Percentiles rank a stretch among this genome's conserved stretches.
Conservation (phyloP, 208 protist genomes). For the Trichomonas tenax region DNA sequence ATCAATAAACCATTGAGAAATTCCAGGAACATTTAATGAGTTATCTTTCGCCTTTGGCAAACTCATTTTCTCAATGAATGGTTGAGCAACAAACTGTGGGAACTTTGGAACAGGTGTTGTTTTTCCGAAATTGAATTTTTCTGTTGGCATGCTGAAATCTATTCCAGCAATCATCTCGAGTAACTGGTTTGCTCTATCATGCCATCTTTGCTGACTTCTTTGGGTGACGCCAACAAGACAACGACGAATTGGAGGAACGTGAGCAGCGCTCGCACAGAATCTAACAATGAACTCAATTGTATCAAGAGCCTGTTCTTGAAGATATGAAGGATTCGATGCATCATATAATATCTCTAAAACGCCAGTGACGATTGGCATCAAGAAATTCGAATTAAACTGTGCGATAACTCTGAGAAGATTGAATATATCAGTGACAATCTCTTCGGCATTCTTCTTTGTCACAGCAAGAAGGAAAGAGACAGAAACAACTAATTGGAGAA, state of each 20-base stretch:
- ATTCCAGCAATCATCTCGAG: not conserved
- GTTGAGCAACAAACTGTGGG: not conserved
- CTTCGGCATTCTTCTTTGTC: not conserved
- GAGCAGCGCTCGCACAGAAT: too few relatives aligned
- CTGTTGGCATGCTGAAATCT: not conserved
- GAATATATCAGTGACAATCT: not conserved
- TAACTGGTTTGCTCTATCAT: not conserved
- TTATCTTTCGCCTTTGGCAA: not conserved
- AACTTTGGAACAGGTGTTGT: not conserved
- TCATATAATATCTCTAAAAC: not conserved
- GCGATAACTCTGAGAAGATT: not conserved
- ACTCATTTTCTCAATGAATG: not conserved
- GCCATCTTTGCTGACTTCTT: not conserved
- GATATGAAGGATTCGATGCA: not conserved
- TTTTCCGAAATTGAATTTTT: not conserved
- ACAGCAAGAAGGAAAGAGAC: not conserved
- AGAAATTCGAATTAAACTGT: not conserved
- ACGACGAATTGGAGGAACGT: not conserved
- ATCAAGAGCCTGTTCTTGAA: not conserved
- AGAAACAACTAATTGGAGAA: not conserved
- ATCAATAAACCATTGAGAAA: not conserved
- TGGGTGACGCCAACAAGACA: not conserved
- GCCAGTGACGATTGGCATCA: not conserved
- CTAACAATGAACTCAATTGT: not conserved
- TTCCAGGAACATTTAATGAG: not conserved